These are phyloP conservation scores for Chrysoporthe puriensis DNA, from an alignment of 2,329 filamentous ascomycete genomes.

Conservation along the genomic window DNA sequence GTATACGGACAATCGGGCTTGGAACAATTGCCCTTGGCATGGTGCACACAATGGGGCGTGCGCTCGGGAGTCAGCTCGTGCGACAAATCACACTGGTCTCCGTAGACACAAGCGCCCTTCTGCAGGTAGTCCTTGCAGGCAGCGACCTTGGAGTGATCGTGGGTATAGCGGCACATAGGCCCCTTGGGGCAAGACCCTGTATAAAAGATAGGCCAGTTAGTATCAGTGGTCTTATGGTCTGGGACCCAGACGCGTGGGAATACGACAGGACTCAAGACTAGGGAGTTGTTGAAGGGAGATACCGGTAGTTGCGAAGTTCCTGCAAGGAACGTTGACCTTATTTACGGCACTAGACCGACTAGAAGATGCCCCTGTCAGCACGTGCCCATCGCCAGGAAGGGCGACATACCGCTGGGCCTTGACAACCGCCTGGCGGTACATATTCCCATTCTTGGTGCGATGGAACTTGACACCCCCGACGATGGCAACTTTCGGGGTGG, in stretches of 20 bases:
- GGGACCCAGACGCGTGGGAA: conserved; percentile 6
- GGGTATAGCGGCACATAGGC: conserved; percentile 75
- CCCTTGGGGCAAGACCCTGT: conserved; percentile 86
- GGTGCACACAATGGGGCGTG: conserved; percentile 87
- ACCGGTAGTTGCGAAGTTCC: conserved; percentile 71
- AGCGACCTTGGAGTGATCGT: conserved; percentile 85
- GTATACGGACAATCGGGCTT: conserved; percentile 86
- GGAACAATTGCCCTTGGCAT: conserved; percentile 85
- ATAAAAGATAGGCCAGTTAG: conserved; percentile 33
- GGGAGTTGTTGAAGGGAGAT: conserved; percentile 48
- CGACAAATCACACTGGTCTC: conserved; percentile 84
- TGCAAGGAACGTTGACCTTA: conserved; percentile 76
- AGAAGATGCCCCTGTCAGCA: conserved; percentile 43
- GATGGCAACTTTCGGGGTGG: conserved; percentile 73
- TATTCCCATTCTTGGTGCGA: conserved; percentile 84
- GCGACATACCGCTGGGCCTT: conserved; percentile 73
- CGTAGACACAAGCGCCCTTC: conserved; percentile 76
- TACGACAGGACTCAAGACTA: conserved; percentile 3
- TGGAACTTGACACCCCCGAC: conserved; percentile 82
- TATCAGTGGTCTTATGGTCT: conserved; percentile 6
- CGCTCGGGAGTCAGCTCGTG: conserved; percentile 84
- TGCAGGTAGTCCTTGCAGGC: conserved; percentile 87
- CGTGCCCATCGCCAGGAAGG: conserved; percentile 31
- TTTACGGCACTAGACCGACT: conserved; percentile 60
- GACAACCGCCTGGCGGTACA: conserved; percentile 76